phyloP scores from a whole-genome alignment of 305 asterid species.

The Ilex paraguariensis region DNA sequence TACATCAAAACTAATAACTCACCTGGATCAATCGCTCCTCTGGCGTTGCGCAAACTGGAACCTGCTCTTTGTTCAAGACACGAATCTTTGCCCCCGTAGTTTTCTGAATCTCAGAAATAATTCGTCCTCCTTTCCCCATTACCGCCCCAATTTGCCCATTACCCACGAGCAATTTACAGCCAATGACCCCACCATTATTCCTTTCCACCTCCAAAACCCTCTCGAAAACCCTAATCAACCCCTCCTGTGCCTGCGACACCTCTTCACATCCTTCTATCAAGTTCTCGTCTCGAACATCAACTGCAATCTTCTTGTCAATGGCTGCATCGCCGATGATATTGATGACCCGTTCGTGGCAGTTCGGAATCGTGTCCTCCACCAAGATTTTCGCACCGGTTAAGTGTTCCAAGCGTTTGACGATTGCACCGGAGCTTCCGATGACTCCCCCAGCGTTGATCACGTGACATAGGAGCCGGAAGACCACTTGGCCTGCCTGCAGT shows the following conservation, averaged over 20 bases:
- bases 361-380: slow-evolving; percentile 31
- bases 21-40: slow-evolving; percentile 62
- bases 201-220: slow-evolving; percentile 48
- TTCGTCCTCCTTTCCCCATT: slow-evolving; percentile 50
- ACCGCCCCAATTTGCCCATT: slow-evolving; percentile 39
- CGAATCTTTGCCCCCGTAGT: slow-evolving; percentile 43
- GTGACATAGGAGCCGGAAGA: slow-evolving; percentile 52
- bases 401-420: slow-evolving; percentile 37
- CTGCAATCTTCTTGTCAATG: slow-evolving; percentile 24
- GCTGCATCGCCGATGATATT: slow-evolving; percentile 40
- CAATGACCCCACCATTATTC: slow-evolving; percentile 18
- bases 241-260: slow-evolving; percentile 50
- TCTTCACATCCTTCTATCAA: slow-evolving; percentile 13
- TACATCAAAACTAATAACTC: background rate
- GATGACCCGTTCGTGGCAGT: slow-evolving; percentile 51
- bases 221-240: slow-evolving; percentile 49
- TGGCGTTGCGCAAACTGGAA: slow-evolving; percentile 40
- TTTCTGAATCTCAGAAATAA: slow-evolving; percentile 32
- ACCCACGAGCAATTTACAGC: slow-evolving; percentile 44
- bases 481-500: slow-evolving; percentile 13
- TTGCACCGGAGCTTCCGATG: slow-evolving; percentile 41
- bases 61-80: slow-evolving; percentile 38
- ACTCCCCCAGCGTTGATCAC: slow-evolving; percentile 44
- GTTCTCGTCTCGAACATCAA: slow-evolving; percentile 11
- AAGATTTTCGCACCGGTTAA: slow-evolving; percentile 37